Percentiles rank a stretch among this genome's conserved stretches.
phyloP scores from a whole-genome alignment of 2,329 filamentous ascomycete species.

The Delphinella strobiligena region DNA sequence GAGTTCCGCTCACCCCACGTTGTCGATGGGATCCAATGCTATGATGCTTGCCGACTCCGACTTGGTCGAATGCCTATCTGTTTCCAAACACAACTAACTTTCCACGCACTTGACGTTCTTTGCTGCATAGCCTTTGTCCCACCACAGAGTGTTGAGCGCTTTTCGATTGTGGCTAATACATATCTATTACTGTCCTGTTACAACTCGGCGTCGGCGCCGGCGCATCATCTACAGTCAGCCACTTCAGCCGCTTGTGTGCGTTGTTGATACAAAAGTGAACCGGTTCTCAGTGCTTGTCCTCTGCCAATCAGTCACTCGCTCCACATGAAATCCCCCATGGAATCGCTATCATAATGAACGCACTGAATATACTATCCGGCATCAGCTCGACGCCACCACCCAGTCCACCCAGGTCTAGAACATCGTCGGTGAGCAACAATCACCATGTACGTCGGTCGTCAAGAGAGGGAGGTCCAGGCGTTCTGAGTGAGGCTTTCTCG shows the following conservation, averaged over 20 bases:
- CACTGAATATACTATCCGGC: constrained; percentile 80
- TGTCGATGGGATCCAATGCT: background rate
- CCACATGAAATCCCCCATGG: background rate
- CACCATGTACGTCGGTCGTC: constrained; percentile 9
- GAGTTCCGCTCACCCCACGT: constrained; percentile 6
- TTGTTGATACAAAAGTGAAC: background rate
- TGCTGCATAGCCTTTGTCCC: too few relatives aligned
- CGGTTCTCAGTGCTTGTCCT: background rate
- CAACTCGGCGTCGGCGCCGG: too few relatives aligned
- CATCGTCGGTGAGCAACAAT: constrained; percentile 39
- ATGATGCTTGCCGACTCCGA: background rate
- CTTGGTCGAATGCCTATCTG: background rate
- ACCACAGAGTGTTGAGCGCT: too few relatives aligned
- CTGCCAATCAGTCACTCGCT: background rate
- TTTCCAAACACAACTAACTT: too few relatives aligned
- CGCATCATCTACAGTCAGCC: too few relatives aligned
- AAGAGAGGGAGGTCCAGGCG: background rate
- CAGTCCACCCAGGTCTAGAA: constrained; percentile 35
- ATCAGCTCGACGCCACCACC: constrained; percentile 44
- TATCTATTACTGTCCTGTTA: too few relatives aligned
- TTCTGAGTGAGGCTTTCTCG: background rate
- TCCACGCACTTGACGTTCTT: too few relatives aligned
- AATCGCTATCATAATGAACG: constrained; percentile 61
- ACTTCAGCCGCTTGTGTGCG: too few relatives aligned
- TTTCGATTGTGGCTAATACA: too few relatives aligned